phyloP scores from a whole-genome alignment of 306 rosid genomes.

The Quercus aquifolioides region DNA sequence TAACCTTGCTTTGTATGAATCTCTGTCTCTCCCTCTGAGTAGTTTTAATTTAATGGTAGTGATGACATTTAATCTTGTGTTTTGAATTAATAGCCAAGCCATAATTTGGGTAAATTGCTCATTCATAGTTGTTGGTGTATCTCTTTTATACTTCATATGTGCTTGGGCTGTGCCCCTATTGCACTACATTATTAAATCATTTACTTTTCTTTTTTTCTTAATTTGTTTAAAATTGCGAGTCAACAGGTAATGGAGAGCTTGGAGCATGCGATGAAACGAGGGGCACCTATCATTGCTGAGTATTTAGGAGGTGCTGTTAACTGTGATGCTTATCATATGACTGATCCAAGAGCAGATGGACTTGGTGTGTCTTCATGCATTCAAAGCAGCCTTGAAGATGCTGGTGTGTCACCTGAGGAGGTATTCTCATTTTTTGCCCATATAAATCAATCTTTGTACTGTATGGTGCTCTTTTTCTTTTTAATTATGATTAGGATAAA shows the following conservation, averaged over 20 bases:
- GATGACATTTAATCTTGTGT: not conserved
- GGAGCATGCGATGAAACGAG: slow-evolving; percentile 96
- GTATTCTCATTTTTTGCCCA: slow-evolving; percentile 30
- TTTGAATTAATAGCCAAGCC: not conserved
- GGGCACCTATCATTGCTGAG: slow-evolving; percentile 90
- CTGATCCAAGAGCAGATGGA: slow-evolving; percentile 98
- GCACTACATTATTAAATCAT: no score
- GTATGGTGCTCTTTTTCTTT: not conserved
- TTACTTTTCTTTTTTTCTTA: not conserved
- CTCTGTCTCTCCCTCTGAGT: not conserved
- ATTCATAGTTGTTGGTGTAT: no score
- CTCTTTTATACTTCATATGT: no score
- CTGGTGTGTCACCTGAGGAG: slow-evolving; percentile 99
- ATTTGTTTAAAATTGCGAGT: not conserved
- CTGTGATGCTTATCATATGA: slow-evolving; percentile 98
- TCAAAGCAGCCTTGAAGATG: slow-evolving; percentile 87
- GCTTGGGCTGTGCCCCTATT: no score
- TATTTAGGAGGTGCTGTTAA: slow-evolving; percentile 97
- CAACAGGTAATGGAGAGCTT: slow-evolving; percentile 90
- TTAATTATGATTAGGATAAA: not conserved
- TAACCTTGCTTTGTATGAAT: not conserved
- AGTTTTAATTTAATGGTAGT: not conserved
- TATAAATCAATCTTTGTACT: not conserved
- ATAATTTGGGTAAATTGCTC: no score
- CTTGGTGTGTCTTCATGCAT: slow-evolving; percentile 98